These are phyloP conservation scores for Pichia scutulata DNA, from an alignment of 805 yeast genomes.

Conservation along the genomic window DNA sequence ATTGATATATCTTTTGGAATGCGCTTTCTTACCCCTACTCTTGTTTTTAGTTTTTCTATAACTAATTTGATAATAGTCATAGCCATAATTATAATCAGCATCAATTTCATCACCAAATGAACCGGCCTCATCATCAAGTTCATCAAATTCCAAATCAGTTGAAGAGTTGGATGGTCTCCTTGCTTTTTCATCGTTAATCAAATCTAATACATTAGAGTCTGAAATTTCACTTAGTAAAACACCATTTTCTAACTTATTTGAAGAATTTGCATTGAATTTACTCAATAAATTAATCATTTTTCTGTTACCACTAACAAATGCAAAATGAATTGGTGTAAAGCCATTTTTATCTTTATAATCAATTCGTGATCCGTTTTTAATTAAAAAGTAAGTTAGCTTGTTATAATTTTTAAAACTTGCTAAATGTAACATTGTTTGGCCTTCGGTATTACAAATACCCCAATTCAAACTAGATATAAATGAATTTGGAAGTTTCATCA, in stretches of 20 bases:
- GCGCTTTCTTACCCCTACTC: neutral
- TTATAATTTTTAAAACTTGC: slow-evolving; percentile 71
- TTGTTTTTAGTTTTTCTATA: neutral
- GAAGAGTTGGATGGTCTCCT: slow-evolving; percentile 6
- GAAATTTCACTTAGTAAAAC: slow-evolving; percentile 34
- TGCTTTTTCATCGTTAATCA: slow-evolving; percentile 17
- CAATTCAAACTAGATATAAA: slow-evolving; percentile 58
- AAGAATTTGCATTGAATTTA: slow-evolving; percentile 55
- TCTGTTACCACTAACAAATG: slow-evolving; percentile 67
- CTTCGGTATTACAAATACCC: slow-evolving; percentile 73
- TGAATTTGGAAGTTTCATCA: slow-evolving; percentile 61
- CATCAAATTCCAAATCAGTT: slow-evolving; percentile 5
- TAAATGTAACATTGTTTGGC: slow-evolving; percentile 83
- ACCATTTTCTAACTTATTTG: slow-evolving; percentile 45
- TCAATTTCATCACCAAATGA: neutral
- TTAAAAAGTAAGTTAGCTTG: slow-evolving; percentile 52
- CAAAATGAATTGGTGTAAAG: slow-evolving; percentile 81
- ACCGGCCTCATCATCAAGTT: slow-evolving; percentile 1
- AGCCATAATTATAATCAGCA: neutral
- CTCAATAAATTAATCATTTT: slow-evolving; percentile 54
- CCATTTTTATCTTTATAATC: slow-evolving; percentile 76
- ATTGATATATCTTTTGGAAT: neutral
- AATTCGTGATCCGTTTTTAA: slow-evolving; percentile 56
- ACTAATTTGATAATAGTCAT: neutral
- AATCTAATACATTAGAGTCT: slow-evolving; percentile 32